Evolutionary conservation across 495 filamentous ascomycete genomes (phyloP).

Genomic region (Talaromyces adpressus): DNA sequence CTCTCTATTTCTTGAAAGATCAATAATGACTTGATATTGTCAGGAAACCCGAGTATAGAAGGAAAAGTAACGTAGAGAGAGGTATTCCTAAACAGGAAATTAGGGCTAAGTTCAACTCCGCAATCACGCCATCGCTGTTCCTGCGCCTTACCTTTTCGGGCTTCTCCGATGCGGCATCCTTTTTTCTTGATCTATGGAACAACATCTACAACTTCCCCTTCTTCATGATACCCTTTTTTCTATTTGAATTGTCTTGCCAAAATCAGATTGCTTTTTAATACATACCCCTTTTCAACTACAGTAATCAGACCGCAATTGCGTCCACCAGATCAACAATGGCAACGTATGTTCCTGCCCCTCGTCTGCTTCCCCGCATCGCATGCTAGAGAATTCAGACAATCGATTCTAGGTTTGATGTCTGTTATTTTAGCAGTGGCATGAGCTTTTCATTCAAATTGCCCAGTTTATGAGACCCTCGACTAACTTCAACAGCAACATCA

Average conservation of each 20-base stretch:
- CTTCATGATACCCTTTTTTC: neutral
- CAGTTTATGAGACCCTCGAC: neutral
- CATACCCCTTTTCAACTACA: no score
- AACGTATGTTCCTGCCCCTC: conserved; percentile 8
- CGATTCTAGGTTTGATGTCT: neutral
- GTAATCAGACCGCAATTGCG: neutral
- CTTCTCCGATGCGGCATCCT: neutral
- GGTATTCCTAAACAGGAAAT: neutral
- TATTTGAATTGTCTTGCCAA: neutral
- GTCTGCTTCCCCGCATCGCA: neutral
- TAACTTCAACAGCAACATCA: conserved; percentile 73
- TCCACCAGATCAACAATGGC: neutral
- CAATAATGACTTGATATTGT: neutral
- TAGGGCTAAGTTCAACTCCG: neutral
- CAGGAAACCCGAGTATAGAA: neutral
- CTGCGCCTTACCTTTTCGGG: neutral
- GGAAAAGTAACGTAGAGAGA: neutral
- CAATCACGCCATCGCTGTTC: conserved; percentile 6
- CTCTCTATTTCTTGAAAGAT: neutral
- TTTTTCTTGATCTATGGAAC: neutral
- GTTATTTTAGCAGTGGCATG: neutral
- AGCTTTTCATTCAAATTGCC: neutral
- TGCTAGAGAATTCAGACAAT: neutral
- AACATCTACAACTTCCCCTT: neutral
- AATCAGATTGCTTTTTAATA: neutral